Conservation (phyloP, 768 basidiomycete genomes). For the Lactarius tabidus region DNA sequence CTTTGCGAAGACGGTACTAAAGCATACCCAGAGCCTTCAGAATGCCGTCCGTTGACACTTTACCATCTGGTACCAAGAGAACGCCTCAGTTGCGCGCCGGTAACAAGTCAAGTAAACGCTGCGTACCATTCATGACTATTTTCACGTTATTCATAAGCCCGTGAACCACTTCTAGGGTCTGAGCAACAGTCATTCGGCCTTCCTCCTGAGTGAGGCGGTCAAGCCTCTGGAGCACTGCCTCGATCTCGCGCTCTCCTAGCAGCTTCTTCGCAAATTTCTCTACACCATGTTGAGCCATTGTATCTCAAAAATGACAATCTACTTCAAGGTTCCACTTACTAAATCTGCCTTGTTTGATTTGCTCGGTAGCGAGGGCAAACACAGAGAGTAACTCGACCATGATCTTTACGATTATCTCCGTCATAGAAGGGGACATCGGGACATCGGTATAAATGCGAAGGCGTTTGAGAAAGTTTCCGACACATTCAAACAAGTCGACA, state of each 20-base stretch:
- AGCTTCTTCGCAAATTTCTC: constrained; percentile 5
- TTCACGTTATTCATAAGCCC: background rate
- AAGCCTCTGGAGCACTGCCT: background rate
- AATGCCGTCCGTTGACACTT: background rate
- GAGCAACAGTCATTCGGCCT: background rate
- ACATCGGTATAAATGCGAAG: background rate
- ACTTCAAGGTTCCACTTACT: constrained; percentile 8
- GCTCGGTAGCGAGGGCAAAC: background rate
- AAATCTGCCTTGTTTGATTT: background rate
- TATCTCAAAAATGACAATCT: too few relatives aligned
- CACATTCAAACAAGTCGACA: constrained; percentile 1
- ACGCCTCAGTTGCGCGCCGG: background rate
- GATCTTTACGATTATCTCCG: background rate
- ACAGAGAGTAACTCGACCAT: constrained; percentile 4
- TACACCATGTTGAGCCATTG: background rate
- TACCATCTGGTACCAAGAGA: background rate
- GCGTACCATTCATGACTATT: constrained; percentile 6
- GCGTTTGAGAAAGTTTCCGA: constrained; percentile 3
- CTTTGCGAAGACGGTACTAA: background rate
- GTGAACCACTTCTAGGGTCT: constrained; percentile 1
- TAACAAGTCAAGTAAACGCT: background rate
- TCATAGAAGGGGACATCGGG: background rate
- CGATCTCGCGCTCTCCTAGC: constrained; percentile 8
- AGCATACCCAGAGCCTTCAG: background rate
- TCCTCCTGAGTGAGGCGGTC: constrained; percentile 7